These are phyloP conservation scores for Skeletonema potamos DNA, from an alignment of 108 stramenopile species.

Conservation along the genomic window DNA sequence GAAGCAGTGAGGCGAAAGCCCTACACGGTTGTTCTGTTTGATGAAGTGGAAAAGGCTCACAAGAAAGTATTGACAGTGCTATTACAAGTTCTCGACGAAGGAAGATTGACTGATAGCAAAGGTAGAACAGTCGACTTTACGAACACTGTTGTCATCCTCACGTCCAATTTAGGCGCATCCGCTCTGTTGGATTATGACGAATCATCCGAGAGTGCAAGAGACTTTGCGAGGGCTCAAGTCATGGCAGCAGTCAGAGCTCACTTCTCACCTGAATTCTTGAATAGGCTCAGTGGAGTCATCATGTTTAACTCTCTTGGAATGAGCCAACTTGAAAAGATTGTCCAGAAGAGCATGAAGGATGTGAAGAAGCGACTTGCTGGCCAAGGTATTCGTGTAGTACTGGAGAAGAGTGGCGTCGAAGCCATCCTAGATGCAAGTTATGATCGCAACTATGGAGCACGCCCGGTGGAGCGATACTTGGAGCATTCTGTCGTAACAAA, in stretches of 20 bases:
- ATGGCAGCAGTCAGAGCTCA: conserved; percentile 74
- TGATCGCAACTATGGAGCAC: conserved; percentile 79
- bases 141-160: conserved; percentile 95
- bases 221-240: conserved; percentile 74
- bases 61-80: conserved; percentile 91
- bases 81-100: conserved; percentile 95
- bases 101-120: conserved; percentile 93
- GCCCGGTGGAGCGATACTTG: conserved; percentile 83
- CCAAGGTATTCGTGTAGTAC: conserved; percentile 64
- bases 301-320: conserved; percentile 92
- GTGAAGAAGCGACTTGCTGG: conserved; percentile 64
- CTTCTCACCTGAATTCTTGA: conserved; percentile 98
- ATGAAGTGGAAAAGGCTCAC: conserved; percentile 99
- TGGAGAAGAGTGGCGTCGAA: conserved; percentile 71
- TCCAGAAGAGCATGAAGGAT: conserved; percentile 73
- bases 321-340: conserved; percentile 83
- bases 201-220: conserved; percentile 58
- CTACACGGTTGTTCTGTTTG: conserved; percentile 93
- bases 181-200: conserved; percentile 87
- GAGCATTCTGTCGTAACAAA: conserved; percentile 77
- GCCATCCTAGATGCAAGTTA: conserved; percentile 79
- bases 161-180: conserved; percentile 91
- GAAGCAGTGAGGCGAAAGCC: conserved; percentile 94
- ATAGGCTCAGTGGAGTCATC: conserved; percentile 95
- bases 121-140: conserved; percentile 95